Evolutionary conservation across 225 moss, liverwort and hornwort species (phyloP).

Genomic region (Rhytidiadelphus loreus): DNA sequence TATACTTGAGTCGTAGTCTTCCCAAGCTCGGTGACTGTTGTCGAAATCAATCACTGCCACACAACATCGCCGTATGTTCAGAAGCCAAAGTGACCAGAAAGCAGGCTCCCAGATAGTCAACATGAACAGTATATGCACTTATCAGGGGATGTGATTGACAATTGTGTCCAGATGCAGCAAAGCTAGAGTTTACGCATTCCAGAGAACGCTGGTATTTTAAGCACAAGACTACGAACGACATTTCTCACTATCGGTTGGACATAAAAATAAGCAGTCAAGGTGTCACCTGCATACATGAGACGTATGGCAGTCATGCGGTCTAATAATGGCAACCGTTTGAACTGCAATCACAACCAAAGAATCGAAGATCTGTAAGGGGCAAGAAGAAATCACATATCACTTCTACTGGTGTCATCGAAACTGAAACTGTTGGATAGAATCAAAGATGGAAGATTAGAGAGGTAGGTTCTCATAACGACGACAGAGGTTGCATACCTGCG

Average conservation of each 20-base stretch:
- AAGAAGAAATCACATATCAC: neutral
- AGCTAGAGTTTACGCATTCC: neutral
- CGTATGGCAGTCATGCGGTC: slow-evolving; percentile 92
- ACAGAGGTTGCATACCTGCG: slow-evolving; percentile 31
- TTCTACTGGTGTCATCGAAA: neutral
- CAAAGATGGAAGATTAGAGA: neutral
- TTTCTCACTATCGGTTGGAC: neutral
- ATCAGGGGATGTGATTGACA: neutral
- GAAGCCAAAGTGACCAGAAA: neutral
- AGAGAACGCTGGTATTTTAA: neutral
- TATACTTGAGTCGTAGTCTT: slow-evolving; percentile 76
- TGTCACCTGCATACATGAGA: slow-evolving; percentile 99
- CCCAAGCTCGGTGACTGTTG: slow-evolving; percentile 83
- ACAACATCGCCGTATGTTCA: neutral
- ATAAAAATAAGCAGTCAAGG: slow-evolving; percentile 8
- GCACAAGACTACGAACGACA: neutral
- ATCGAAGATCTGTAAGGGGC: neutral
- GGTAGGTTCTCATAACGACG: neutral
- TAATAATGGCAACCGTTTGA: slow-evolving; percentile 69
- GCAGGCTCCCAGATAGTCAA: neutral
- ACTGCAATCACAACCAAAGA: slow-evolving; percentile 39
- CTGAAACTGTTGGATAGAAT: neutral
- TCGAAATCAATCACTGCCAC: slow-evolving; percentile 89
- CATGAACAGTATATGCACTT: neutral
- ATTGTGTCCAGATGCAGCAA: neutral